A percentile compares a stretch with the other conserved stretches of the same genome.
Evolutionary conservation across 2,329 filamentous ascomycete genomes (phyloP).

Genomic region (Talaromyces sp.): DNA sequence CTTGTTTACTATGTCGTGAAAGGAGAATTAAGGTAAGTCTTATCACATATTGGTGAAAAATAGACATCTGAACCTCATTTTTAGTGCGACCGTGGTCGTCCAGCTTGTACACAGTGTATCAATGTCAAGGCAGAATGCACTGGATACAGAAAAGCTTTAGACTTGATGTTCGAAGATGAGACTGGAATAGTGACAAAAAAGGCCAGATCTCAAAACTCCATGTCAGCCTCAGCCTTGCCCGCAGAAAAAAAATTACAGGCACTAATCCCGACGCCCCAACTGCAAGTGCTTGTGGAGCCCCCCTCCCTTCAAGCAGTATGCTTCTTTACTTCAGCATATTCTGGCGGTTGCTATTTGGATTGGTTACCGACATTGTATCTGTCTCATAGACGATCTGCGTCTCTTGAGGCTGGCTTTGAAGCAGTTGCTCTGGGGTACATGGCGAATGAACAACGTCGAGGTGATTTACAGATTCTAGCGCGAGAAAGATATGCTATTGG

Average conservation of each 20-base stretch:
- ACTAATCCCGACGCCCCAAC: background rate
- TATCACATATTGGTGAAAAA: too few relatives aligned
- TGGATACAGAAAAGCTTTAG: conserved; percentile 3
- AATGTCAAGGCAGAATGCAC: conserved; percentile 1
- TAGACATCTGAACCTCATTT: too few relatives aligned
- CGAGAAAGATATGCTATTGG: conserved; percentile 1
- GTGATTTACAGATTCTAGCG: background rate
- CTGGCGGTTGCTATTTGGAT: conserved; percentile 5
- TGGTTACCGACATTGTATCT: background rate
- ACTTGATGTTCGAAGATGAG: conserved; percentile 6
- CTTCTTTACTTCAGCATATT: conserved; percentile 1
- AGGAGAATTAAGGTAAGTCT: conserved; percentile 1
- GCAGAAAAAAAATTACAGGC: background rate
- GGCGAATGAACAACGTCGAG: conserved; percentile 1
- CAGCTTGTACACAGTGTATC: conserved; percentile 4
- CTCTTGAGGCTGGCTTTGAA: background rate
- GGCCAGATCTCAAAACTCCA: background rate
- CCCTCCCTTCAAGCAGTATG: background rate
- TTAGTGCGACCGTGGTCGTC: conserved; percentile 2
- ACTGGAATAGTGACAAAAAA: conserved; percentile 1
- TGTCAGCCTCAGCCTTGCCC: background rate
- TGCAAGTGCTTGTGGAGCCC: conserved; percentile 2
- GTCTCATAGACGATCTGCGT: background rate
- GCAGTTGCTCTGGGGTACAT: conserved; percentile 3
- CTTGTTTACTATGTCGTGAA: conserved; percentile 1